These are phyloP conservation scores for Phytophthora citrophthora DNA, from an alignment of 352 stramenopile genomes.

Conservation along the genomic window DNA sequence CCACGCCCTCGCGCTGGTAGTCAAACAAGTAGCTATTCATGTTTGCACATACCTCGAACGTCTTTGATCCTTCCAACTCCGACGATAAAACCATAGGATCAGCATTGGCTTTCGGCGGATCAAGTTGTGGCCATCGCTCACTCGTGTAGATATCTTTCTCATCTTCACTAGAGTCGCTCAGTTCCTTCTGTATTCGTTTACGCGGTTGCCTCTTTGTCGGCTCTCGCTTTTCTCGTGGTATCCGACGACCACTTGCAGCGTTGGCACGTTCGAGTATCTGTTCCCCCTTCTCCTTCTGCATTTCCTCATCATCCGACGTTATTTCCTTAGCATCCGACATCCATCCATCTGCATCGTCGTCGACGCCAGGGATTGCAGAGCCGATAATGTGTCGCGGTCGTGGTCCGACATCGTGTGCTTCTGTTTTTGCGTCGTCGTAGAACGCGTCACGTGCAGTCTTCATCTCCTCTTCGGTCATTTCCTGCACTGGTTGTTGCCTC, in stretches of 20 bases:
- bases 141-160: slow-evolving; percentile 32
- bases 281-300: background rate
- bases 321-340: slow-evolving; percentile 68
- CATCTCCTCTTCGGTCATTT: slow-evolving; percentile 31
- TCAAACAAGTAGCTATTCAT: slow-evolving; percentile 80
- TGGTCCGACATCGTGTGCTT: slow-evolving; percentile 20
- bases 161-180: slow-evolving; percentile 31
- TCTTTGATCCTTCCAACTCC: slow-evolving; percentile 6
- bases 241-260: background rate
- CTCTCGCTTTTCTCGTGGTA: background rate
- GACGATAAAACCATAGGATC: slow-evolving; percentile 49
- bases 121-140: slow-evolving; percentile 62
- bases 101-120: slow-evolving; percentile 39
- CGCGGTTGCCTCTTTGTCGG: slow-evolving; percentile 2
- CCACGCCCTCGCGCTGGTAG: slow-evolving; percentile 74
- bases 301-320: slow-evolving; percentile 15
- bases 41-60: slow-evolving; percentile 63
- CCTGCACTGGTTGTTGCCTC: slow-evolving; percentile 6
- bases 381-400: slow-evolving; percentile 52
- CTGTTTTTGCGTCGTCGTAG: slow-evolving; percentile 44
- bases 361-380: slow-evolving; percentile 32
- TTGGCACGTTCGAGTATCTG: background rate
- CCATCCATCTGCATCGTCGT: slow-evolving; percentile 57
- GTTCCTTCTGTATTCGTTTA: slow-evolving; percentile 10
- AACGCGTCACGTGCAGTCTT: slow-evolving; percentile 34